phyloP scores from a whole-genome alignment of 1,139 yeast species.

The Suhomyces chickasaworum region DNA sequence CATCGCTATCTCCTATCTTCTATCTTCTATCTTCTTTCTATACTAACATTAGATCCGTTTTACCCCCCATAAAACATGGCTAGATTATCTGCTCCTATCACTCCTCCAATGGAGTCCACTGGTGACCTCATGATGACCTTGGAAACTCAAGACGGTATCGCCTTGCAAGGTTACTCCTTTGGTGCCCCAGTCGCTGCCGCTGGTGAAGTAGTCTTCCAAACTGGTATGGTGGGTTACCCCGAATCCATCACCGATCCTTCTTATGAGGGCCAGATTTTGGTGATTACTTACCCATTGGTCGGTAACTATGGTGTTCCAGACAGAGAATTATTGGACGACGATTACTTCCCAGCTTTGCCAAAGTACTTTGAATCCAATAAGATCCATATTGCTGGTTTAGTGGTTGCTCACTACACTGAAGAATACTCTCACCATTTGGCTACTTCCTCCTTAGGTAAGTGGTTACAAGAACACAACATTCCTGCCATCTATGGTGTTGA shows the following conservation, averaged over 20 bases:
- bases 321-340: conserved; percentile 70
- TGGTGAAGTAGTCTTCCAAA: conserved; percentile 98
- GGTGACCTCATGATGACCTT: conserved; percentile 85
- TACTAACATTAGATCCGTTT: conserved; percentile 10
- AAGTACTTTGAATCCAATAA: conserved; percentile 88
- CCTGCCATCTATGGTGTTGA: conserved; percentile 99
- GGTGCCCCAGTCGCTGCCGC: conserved; percentile 91
- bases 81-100: conserved; percentile 64
- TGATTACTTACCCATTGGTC: conserved; percentile 92
- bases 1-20: too few species aligned
- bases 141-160: conserved; percentile 88
- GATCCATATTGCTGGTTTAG: conserved; percentile 96
- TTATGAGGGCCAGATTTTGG: conserved; percentile 96
- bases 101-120: conserved; percentile 83
- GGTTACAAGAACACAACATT: conserved; percentile 89
- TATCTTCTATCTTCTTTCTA: too few species aligned
- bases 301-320: conserved; percentile 99
- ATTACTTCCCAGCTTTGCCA: conserved; percentile 74
- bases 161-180: conserved; percentile 94
- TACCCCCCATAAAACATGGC: conserved; percentile 20
- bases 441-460: conserved; percentile 83
- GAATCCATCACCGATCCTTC: conserved; percentile 99
- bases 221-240: conserved; percentile 99
- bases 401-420: conserved; percentile 96
- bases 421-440: conserved; percentile 94